These are phyloP conservation scores for Inga laurina DNA, from an alignment of 306 rosid genomes.

Conservation along the genomic window DNA sequence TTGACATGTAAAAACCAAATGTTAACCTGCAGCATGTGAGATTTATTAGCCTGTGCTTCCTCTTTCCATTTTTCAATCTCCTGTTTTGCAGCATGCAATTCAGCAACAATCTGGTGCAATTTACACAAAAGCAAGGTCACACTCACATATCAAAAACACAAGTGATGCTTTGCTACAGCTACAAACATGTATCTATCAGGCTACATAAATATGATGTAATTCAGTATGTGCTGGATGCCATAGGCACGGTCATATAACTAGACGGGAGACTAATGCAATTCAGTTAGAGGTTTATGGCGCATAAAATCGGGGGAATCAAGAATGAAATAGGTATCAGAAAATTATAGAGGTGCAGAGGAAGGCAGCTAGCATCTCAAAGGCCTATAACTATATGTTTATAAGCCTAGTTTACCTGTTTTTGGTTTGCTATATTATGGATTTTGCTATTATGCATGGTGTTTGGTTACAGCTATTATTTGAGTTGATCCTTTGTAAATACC, in stretches of 20 bases:
- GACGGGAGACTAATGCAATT: neutral
- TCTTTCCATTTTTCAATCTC: constrained; percentile 78
- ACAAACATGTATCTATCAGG: neutral
- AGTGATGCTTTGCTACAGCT: neutral
- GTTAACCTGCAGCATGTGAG: constrained; percentile 91
- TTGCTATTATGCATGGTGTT: neutral
- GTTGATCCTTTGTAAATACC: neutral
- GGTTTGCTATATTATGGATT: neutral
- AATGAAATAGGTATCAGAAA: neutral
- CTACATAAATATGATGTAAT: neutral
- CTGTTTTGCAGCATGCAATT: constrained; percentile 62
- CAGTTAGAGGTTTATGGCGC: neutral
- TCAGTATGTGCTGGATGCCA: neutral
- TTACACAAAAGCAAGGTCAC: constrained; percentile 26
- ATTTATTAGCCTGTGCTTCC: constrained; percentile 73
- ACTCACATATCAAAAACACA: constrained; percentile 14
- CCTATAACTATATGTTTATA: neutral
- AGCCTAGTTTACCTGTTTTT: neutral
- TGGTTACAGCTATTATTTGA: neutral
- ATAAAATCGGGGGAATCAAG: neutral
- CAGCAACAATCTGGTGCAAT: constrained; percentile 55
- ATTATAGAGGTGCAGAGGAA: neutral
- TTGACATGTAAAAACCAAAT: constrained; percentile 10
- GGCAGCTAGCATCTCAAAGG: neutral
- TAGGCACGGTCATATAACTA: neutral